Conservation (phyloP, 805 yeast genomes). For the Lipomyces chichibuensis region DNA sequence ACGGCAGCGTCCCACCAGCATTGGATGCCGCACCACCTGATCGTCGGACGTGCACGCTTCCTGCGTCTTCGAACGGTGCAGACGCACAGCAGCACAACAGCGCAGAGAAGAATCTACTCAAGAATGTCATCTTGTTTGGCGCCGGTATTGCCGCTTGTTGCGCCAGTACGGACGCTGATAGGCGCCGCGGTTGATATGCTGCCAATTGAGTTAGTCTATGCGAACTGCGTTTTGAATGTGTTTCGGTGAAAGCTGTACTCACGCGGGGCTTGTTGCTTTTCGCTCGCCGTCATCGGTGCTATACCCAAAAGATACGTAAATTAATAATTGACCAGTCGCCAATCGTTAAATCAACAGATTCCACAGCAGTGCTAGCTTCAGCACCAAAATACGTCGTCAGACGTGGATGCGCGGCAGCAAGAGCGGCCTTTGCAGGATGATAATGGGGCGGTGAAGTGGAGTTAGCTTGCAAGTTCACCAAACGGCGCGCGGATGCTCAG, state of each 20-base stretch:
- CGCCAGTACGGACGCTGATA: neutral
- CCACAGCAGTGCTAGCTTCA: too few relatives aligned
- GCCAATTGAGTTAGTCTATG: neutral
- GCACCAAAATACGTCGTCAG: too few relatives aligned
- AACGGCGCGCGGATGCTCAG: too few relatives aligned
- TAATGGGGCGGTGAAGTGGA: too few relatives aligned
- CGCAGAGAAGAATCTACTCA: slow-evolving; percentile 20
- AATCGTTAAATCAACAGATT: too few relatives aligned
- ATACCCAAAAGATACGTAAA: too few relatives aligned
- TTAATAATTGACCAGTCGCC: too few relatives aligned
- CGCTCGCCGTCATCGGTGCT: neutral
- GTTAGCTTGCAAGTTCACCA: too few relatives aligned
- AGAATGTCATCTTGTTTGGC: slow-evolving; percentile 11
- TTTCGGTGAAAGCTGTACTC: neutral
- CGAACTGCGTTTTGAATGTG: neutral
- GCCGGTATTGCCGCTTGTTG: neutral
- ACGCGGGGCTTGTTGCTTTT: neutral
- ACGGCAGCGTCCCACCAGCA: neutral
- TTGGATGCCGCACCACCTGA: neutral
- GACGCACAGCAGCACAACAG: slow-evolving; percentile 19
- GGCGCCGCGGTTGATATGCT: neutral
- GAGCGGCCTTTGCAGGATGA: too few relatives aligned
- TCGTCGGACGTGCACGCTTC: slow-evolving; percentile 1
- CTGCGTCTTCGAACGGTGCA: neutral
- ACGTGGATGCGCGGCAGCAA: too few relatives aligned